These are phyloP conservation scores for Botryotinia convoluta DNA, from an alignment of 2,329 filamentous ascomycete genomes.

Conservation along the genomic window DNA sequence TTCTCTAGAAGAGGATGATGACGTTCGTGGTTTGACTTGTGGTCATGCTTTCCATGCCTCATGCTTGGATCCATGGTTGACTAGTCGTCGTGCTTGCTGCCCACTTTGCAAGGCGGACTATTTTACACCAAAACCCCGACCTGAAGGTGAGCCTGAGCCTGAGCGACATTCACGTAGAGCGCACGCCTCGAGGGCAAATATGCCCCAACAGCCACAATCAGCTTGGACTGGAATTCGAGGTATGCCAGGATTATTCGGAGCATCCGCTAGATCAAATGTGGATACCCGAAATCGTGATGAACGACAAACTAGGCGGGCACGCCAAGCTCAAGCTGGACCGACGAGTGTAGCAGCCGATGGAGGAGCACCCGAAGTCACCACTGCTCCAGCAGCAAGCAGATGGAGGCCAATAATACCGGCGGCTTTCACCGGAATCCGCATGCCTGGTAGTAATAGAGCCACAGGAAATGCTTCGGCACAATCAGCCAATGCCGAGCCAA, in stretches of 20 bases:
- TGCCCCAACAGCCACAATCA: constrained; percentile 32
- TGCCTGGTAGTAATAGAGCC: constrained; percentile 29
- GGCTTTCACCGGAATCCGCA: constrained; percentile 32
- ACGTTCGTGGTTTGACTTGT: constrained; percentile 88
- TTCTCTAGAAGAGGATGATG: constrained; percentile 88
- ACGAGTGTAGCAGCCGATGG: constrained; percentile 7
- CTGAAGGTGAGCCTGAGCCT: constrained; percentile 41
- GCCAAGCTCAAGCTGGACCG: constrained; percentile 8
- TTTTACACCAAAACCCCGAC: constrained; percentile 86
- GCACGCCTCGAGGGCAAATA: constrained; percentile 25
- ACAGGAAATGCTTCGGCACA: constrained; percentile 20
- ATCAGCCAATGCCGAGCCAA: constrained; percentile 23
- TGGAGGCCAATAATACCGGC: constrained; percentile 32
- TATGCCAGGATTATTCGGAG: constrained; percentile 31
- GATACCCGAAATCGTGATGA: constrained; percentile 8
- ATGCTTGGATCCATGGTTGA: constrained; percentile 95
- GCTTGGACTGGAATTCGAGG: constrained; percentile 35
- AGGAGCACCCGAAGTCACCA: constrained; percentile 15
- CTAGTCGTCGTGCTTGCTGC: constrained; percentile 89
- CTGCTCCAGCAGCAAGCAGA: constrained; percentile 24
- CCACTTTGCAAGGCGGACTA: constrained; percentile 98
- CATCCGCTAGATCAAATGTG: constrained; percentile 1
- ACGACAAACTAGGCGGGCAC: constrained; percentile 7
- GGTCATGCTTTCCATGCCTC: constrained; percentile 98
- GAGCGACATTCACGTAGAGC: constrained; percentile 33